These are phyloP conservation scores for Ustilago trichophora DNA, from an alignment of 1,284 basidiomycete species.

Conservation along the genomic window DNA sequence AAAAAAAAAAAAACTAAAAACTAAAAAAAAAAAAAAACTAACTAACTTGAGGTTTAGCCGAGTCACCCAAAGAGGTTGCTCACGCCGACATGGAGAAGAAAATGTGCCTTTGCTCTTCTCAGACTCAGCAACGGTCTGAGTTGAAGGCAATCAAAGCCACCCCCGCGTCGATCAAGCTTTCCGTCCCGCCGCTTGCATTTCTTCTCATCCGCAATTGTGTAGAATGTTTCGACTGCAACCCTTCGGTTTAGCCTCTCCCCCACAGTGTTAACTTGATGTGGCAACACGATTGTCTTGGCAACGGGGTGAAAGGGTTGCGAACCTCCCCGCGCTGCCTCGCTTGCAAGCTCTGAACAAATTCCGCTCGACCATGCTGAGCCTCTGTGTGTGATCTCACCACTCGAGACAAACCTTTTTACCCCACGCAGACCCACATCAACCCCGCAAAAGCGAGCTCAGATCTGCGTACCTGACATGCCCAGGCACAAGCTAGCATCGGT, in stretches of 20 bases:
- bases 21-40: not conserved
- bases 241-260: too few relatives aligned
- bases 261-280: too few relatives aligned
- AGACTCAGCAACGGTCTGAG: too few relatives aligned
- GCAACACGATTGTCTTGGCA: too few relatives aligned
- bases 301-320: too few relatives aligned
- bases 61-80: not conserved
- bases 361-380: too few relatives aligned
- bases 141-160: conserved; percentile 2
- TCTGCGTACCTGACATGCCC: conserved; percentile 3
- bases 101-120: too few relatives aligned
- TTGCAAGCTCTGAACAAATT: too few relatives aligned
- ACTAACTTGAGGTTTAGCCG: conserved; percentile 6
- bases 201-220: too few relatives aligned
- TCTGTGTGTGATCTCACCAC: not conserved
- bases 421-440: too few relatives aligned
- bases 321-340: conserved; percentile 1
- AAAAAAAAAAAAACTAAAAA: not conserved
- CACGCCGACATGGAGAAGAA: too few relatives aligned
- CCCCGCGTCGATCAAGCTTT: conserved; percentile 13
- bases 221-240: too few relatives aligned
- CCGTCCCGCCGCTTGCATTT: not conserved
- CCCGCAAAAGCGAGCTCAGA: conserved; percentile 2
- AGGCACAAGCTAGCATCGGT: not conserved
- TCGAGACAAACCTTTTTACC: not conserved